Conservation (phyloP, 495 filamentous ascomycete species). For the Achaetomiella virescens region DNA sequence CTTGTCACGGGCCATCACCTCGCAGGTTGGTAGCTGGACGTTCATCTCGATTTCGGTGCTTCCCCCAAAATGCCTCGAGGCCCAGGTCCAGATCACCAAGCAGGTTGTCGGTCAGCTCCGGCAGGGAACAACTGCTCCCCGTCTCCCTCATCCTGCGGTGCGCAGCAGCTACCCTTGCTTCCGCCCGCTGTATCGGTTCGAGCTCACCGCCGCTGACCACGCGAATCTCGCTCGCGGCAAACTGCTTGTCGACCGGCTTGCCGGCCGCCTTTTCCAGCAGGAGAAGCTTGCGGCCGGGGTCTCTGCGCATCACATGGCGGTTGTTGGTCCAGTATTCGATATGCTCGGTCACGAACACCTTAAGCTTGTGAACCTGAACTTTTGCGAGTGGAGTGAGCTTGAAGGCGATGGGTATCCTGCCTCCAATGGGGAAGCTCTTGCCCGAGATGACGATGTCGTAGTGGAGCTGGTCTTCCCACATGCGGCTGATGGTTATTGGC, state of each 20-base stretch:
- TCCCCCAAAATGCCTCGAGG: slow-evolving; percentile 59
- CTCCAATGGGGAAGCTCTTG: slow-evolving; percentile 92
- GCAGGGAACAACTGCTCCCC: slow-evolving; percentile 34
- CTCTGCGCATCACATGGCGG: slow-evolving; percentile 80
- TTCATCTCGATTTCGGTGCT: slow-evolving; percentile 97
- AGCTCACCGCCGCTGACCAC: slow-evolving; percentile 75
- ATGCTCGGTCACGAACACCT: slow-evolving; percentile 90
- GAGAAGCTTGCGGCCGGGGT: slow-evolving; percentile 75
- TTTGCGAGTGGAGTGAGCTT: slow-evolving; percentile 95
- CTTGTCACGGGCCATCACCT: slow-evolving; percentile 78
- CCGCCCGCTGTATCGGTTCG: slow-evolving; percentile 35
- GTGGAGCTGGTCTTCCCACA: slow-evolving; percentile 97
- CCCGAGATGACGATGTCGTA: slow-evolving; percentile 99
- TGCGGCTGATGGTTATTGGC: slow-evolving; percentile 92
- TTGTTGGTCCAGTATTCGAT: slow-evolving; percentile 89
- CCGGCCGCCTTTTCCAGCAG: slow-evolving; percentile 90
- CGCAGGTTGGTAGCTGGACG: slow-evolving; percentile 88
- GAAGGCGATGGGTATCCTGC: slow-evolving; percentile 93
- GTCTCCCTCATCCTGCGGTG: slow-evolving; percentile 37
- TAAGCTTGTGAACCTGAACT: slow-evolving; percentile 93
- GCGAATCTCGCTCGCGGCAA: slow-evolving; percentile 70
- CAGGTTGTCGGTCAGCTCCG: slow-evolving; percentile 57
- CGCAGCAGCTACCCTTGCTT: slow-evolving; percentile 37
- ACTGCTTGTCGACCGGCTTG: slow-evolving; percentile 67
- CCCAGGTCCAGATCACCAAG: slow-evolving; percentile 70